Base-by-base conservation (phyloP, 2,329 filamentous ascomycete genomes). In the Colletotrichum simmondsii region DNA sequence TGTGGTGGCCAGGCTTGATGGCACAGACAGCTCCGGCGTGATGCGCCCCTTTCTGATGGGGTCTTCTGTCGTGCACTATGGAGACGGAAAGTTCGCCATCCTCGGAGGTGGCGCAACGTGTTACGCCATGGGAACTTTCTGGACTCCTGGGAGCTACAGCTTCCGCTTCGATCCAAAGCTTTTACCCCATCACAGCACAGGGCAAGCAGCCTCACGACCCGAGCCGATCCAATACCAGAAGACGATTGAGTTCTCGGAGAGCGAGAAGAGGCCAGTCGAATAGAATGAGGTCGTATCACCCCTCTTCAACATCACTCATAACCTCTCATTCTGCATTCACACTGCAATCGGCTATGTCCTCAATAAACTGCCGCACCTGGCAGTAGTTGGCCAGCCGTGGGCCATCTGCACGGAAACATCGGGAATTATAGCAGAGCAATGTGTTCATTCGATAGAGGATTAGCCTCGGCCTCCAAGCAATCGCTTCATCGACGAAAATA, bases 101-200 rank as follows among this genome's bases (percentile, higher is more conserved):
- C 81, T 93, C 60, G 95, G 95, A 1, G 95, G 95, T 19, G 95
- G 95, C 49, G 94, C 93, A 19, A 94, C 95, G 0, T 97, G 95
- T 80, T 97, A 97, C 84, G 95, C 94, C 0, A 97, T 97, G 88
- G 95, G 95, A 1, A 94, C 93, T 7, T 95, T 90, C 78, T 97
- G 94, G 94, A 95, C 95, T 63, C 86, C 87, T 37, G 90, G 90
- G 1, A 84, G 87, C 14, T 92, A 85, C 63, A 80, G 82, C 2
- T 77, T 91, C 26, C 64, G 73, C 6, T 59, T 79, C 4, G 65
- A 71, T 37, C 37, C 54, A 6, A 26, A 24, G 10, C 52, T 59
- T 22, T n/a, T 24, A 11, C 26, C 24, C 8, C 59, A 28, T 22
- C 32, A 28, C 5, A 22, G 19, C 28, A 12, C 32, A 32, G 10